Evolutionary conservation across 2,329 filamentous ascomycete species (phyloP), one percentile per base, ranked within the genome.

Genomic region (Pseudocercospora cruenta): DNA sequence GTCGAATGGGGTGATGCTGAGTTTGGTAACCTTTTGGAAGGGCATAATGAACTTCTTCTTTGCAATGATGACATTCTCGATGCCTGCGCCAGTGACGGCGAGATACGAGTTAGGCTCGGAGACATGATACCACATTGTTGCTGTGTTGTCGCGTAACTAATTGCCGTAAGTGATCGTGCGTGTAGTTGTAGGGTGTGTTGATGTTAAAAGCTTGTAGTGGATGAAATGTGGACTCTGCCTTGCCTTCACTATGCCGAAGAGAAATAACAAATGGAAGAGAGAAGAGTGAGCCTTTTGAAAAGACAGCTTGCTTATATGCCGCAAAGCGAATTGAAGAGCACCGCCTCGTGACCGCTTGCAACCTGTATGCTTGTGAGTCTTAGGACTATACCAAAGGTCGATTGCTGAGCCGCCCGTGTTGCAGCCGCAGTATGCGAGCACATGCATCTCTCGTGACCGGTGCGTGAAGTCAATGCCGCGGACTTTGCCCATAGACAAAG

Each of bases 21-120:
- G 70, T 67, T 75, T 76, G 22, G 70, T 72, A 24, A 76, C 72
- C 70, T 88, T 85, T 80, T 94, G 91, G 69, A 91, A 87, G 63
- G 91, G 91, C 79, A 84, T 86, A 19, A 93, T 84, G 81, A 90
- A 88, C 63, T 89, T 85, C 70, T 92, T 90, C 81, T 96, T 96
- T 75, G 87, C 88, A 78, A 96, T 93, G 71, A 87, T 87, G 72
- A 96, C 87, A 74, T 86, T 89, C 51, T 88, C 84, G 72, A 96
- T 85, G 70, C 90, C 88, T 80, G 89, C 89, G 81, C 93, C 92
- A 49, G 74, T 76, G 51, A 72, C 87, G 83, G 92, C 92, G 80
- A 96, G 90, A 84, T 95, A 96, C 81, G 93, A 87, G 80, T 93
- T 91, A 28, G 91, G 89, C 63, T 87, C 87, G 21, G 91, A 90